Percentiles rank a stretch among this genome's conserved stretches.
These are phyloP conservation scores for Mesembryanthemum crystallinum DNA, from an alignment of 148 eudicot genomes.

Conservation along the genomic window DNA sequence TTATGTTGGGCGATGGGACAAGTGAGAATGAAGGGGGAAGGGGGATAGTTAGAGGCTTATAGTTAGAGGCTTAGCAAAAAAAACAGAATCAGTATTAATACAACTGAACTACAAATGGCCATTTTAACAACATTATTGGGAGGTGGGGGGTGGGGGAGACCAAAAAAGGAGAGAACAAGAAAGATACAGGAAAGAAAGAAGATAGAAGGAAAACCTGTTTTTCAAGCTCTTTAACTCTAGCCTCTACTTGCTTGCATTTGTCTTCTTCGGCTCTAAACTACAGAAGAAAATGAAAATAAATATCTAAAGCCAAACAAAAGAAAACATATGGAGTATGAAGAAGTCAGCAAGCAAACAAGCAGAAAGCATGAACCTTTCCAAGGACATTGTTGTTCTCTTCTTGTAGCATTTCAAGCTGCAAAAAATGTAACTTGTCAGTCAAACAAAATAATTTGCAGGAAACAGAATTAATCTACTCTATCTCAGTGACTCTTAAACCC, in stretches of 20 bases:
- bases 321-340: neutral
- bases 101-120: neutral
- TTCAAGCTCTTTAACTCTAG: slow-evolving; percentile 87
- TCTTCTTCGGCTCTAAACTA: slow-evolving; percentile 81
- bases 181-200: neutral
- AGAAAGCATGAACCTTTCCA: slow-evolving; percentile 49
- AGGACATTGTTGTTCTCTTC: slow-evolving; percentile 68
- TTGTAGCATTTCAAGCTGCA: slow-evolving; percentile 89
- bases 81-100: too few relatives aligned
- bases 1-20: neutral
- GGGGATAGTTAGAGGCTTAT: too few relatives aligned
- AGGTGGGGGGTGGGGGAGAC: too few relatives aligned
- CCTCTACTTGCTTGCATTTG: slow-evolving; percentile 64
- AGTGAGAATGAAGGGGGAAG: neutral
- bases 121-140: neutral
- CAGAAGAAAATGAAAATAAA: slow-evolving; percentile 19
- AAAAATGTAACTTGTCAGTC: slow-evolving; percentile 12
- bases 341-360: slow-evolving; percentile 4
- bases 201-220: slow-evolving; percentile 54
- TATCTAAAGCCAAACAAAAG: neutral
- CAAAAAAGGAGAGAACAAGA: neutral
- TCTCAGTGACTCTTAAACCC: neutral
- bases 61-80: too few relatives aligned
- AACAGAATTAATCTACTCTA: neutral
- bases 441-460: neutral